phyloP scores from a whole-genome alignment of 768 basidiomycete species.

The Pisolithus albus region DNA sequence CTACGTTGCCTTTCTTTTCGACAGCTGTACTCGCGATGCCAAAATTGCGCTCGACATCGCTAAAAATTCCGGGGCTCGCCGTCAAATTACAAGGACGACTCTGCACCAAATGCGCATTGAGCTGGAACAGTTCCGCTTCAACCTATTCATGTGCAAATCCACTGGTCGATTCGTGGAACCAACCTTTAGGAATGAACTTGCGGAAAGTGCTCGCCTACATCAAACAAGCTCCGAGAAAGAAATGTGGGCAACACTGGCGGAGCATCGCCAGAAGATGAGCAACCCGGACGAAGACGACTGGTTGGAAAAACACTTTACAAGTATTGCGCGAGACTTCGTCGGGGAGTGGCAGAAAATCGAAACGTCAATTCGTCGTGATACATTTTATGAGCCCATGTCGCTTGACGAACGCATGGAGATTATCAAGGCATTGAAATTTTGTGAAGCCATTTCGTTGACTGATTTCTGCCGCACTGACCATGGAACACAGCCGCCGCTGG shows the following conservation, averaged over 20 bases:
- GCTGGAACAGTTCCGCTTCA: constrained; percentile 47
- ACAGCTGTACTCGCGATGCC: constrained; percentile 42
- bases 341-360: constrained; percentile 43
- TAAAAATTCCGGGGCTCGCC: constrained; percentile 41
- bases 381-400: constrained; percentile 47
- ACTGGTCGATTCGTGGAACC: constrained; percentile 11
- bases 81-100: constrained; percentile 42
- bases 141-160: constrained; percentile 29
- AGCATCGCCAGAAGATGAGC: constrained; percentile 21
- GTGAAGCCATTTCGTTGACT: constrained; percentile 23
- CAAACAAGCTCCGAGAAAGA: constrained; percentile 1
- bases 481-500: constrained; percentile 30
- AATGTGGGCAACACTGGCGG: constrained; percentile 2
- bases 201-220: constrained; percentile 12
- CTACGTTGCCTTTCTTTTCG: constrained; percentile 41
- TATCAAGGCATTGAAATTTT: constrained; percentile 44
- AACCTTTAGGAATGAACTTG: constrained; percentile 16
- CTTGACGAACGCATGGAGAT: constrained; percentile 46
- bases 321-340: constrained; percentile 31
- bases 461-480: not conserved
- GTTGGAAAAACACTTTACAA: constrained; percentile 38
- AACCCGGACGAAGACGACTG: constrained; percentile 26
- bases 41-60: constrained; percentile 41
- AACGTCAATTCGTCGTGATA: constrained; percentile 32
- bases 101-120: constrained; percentile 39